Conservation (phyloP, 176 grass and related monocot species). For the Aegilops speltoides region DNA sequence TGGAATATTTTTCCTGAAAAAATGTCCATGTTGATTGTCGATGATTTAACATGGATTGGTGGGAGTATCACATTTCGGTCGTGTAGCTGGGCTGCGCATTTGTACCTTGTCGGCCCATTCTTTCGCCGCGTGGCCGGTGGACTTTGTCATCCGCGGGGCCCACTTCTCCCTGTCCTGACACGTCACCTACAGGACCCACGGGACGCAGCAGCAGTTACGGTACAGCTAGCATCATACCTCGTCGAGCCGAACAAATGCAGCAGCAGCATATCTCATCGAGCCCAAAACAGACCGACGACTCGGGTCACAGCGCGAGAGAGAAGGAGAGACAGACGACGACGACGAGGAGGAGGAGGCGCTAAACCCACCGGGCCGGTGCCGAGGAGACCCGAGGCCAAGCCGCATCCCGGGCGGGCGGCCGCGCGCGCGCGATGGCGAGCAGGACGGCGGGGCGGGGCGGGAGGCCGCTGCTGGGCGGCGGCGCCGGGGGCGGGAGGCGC, state of each 20-base stretch:
- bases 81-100: neutral
- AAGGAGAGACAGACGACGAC: neutral
- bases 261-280: neutral
- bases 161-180: neutral
- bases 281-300: conserved; percentile 28
- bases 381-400: neutral
- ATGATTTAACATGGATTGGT: no score
- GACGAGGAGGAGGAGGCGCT: neutral
- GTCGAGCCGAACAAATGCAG: conserved; percentile 22
- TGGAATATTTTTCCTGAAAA: no score
- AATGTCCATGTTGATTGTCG: no score
- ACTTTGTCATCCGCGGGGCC: neutral
- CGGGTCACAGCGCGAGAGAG: conserved; percentile 7
- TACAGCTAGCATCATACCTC: neutral
- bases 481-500: conserved; percentile 36
- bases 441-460: conserved; percentile 38
- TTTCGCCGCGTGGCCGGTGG: neutral
- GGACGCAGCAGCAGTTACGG: neutral
- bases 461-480: conserved; percentile 43
- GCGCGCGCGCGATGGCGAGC: conserved; percentile 13
- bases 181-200: conserved; percentile 20
- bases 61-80: neutral
- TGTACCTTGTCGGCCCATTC: neutral
- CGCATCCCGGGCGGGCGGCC: neutral
- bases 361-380: conserved; percentile 8